Evolutionary conservation across 1,284 basidiomycete species (phyloP), one percentile per base, ranked within the genome.

Genomic region (Cutaneotrichosporon cutaneum): DNA sequence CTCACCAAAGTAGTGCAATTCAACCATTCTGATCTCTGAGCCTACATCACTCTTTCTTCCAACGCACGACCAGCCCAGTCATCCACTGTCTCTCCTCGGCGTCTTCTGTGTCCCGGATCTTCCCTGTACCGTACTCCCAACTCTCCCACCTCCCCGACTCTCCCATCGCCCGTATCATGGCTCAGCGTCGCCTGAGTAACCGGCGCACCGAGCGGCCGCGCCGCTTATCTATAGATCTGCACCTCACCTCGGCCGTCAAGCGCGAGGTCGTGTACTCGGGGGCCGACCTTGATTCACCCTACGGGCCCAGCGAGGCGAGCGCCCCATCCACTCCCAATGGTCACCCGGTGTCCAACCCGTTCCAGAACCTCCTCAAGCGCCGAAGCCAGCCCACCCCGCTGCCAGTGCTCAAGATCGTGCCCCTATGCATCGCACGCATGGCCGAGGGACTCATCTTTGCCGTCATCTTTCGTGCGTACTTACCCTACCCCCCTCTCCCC

Each of bases 361-460:
- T 57, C 45, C 3, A 54, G 2, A 36, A 26, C 14, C 30, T 55
- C 24, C 13, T 47, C 4, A 26, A 14, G 32, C 47, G 14, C 4
- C 22, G 26, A 13, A 3, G 30, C 24, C 35, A n/a, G 22, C 32
- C 66, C 1, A 74, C 70, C 2, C 70, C 73, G 4, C 45, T 75
- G 11, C 75, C 73, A 0, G 66, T 69, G 30, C 21, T 61, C 18
- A 67, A 68, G 59, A 59, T 77, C 22, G 30, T 73, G 16, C 73
- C 75, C 4, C 63, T 77, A 2, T 63, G 71, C 11, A 30, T 73
- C 4, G 62, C 70, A 42, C 56, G 75, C 21, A 54, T 66, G 16
- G 59, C 72, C 7, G 75, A 77, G 59, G 75, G 73, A 2, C 51
- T 75, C 54, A 73, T 70, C 18, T 75, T 61, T 54, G 64, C 69